Evolutionary conservation across 306 rosid species (phyloP).

Genomic region (Dryas drummondii): DNA sequence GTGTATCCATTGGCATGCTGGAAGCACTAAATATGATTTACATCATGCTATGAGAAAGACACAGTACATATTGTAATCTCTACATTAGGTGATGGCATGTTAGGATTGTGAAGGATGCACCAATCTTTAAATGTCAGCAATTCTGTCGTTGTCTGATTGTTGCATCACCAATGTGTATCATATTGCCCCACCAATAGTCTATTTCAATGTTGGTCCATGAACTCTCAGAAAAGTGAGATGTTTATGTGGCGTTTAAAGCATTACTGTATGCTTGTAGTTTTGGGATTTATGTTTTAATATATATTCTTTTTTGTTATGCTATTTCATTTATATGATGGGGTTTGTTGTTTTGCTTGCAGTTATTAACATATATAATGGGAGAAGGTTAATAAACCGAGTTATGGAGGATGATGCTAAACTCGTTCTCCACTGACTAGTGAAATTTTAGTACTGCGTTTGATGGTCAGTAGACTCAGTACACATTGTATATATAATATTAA

Average conservation of each 20-base stretch:
- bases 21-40: not conserved
- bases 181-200: no score
- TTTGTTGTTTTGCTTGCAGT: slow-evolving; percentile 9
- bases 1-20: not conserved
- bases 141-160: no score
- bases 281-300: not conserved
- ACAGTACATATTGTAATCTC: not conserved
- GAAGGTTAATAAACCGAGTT: slow-evolving; percentile 6
- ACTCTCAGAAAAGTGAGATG: no score
- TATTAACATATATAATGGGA: slow-evolving; percentile 7
- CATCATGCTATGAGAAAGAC: not conserved
- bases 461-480: not conserved
- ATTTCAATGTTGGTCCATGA: not conserved
- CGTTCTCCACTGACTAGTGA: slow-evolving; percentile 1
- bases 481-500: not conserved
- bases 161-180: no score
- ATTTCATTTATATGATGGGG: not conserved
- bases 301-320: not conserved
- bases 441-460: not conserved
- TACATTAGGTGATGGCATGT: not conserved
- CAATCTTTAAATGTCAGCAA: no score
- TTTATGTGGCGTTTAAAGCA: no score
- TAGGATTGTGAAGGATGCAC: not conserved
- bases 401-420: slow-evolving; percentile 2
- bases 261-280: not conserved